Percentiles rank a stretch among this genome's conserved stretches.
Evolutionary conservation across 1,284 basidiomycete genomes (phyloP).

Genomic region (Trichosporon asahii): DNA sequence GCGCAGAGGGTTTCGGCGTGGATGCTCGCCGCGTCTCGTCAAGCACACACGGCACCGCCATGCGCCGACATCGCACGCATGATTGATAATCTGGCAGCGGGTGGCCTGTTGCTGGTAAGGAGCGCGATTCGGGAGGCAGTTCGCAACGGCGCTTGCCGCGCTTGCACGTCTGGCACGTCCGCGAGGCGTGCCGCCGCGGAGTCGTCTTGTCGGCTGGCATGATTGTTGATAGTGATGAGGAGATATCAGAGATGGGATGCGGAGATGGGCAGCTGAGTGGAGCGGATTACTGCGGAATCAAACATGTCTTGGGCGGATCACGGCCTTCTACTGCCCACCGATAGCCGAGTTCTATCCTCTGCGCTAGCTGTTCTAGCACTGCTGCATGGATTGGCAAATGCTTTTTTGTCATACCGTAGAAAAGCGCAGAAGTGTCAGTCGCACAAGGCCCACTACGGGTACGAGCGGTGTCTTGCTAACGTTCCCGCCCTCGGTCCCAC

Average conservation of each 20-base stretch:
- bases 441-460: not conserved
- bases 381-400: not conserved
- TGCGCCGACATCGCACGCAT: not conserved
- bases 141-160: not conserved
- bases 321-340: not conserved
- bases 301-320: not conserved
- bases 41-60: conserved; percentile 1
- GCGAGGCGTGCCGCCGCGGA: not conserved
- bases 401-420: not conserved
- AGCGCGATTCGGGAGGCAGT: not conserved
- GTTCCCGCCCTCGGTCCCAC: not conserved
- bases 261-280: not conserved
- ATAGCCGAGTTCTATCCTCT: not conserved
- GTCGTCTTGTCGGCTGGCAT: conserved; percentile 3
- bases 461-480: not conserved
- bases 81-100: not conserved
- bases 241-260: not conserved
- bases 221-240: not conserved
- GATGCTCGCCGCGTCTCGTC: not conserved
- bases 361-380: not conserved
- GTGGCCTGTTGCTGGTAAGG: not conserved
- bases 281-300: conserved; percentile 1
- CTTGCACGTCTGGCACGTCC: conserved; percentile 6
- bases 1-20: not conserved
- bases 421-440: not conserved